Percentiles rank a stretch among this genome's conserved stretches.
These are phyloP conservation scores for Puccinia brachypodii DNA, from an alignment of 1,284 basidiomycete species.

Conservation along the genomic window DNA sequence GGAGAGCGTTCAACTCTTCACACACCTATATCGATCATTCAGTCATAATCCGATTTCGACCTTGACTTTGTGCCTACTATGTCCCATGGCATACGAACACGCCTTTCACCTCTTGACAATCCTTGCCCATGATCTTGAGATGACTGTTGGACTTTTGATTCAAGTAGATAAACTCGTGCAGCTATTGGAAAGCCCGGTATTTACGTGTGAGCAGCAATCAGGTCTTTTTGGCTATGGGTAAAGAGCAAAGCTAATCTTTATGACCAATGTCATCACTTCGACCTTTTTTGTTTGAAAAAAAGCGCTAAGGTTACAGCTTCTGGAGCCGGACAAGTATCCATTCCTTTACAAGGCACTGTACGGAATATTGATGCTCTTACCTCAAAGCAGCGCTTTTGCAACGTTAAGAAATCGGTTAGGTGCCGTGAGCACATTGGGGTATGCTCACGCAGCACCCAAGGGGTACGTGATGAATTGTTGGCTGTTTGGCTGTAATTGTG, in stretches of 20 bases:
- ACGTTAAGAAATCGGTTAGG: slow-evolving; percentile 90
- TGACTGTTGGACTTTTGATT: slow-evolving; percentile 89
- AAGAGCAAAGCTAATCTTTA: not conserved
- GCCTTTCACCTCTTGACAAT: slow-evolving; percentile 95
- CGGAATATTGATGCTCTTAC: slow-evolving; percentile 93
- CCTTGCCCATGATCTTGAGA: slow-evolving; percentile 90
- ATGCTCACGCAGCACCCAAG: slow-evolving; percentile 80
- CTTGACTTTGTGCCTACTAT: slow-evolving; percentile 90
- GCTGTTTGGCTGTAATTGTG: not conserved
- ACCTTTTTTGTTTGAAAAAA: slow-evolving; percentile 5
- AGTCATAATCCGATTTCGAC: slow-evolving; percentile 97
- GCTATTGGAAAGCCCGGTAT: slow-evolving; percentile 95
- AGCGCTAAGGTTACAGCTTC: slow-evolving; percentile 93
- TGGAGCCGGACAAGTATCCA: slow-evolving; percentile 95
- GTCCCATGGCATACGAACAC: slow-evolving; percentile 92
- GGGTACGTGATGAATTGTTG: slow-evolving; percentile 62
- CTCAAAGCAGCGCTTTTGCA: slow-evolving; percentile 94
- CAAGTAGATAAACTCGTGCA: slow-evolving; percentile 99
- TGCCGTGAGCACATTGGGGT: slow-evolving; percentile 91
- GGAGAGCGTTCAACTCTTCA: slow-evolving; percentile 91
- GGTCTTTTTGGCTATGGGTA: not conserved
- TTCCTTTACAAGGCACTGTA: slow-evolving; percentile 97
- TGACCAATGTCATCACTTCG: not conserved
- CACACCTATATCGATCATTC: slow-evolving; percentile 92
- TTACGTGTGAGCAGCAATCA: slow-evolving; percentile 72